A percentile compares a stretch with the other conserved stretches of the same genome.
phyloP scores from a whole-genome alignment of 2,329 filamentous ascomycete genomes.

The Chrysosporium queenslandicum region DNA sequence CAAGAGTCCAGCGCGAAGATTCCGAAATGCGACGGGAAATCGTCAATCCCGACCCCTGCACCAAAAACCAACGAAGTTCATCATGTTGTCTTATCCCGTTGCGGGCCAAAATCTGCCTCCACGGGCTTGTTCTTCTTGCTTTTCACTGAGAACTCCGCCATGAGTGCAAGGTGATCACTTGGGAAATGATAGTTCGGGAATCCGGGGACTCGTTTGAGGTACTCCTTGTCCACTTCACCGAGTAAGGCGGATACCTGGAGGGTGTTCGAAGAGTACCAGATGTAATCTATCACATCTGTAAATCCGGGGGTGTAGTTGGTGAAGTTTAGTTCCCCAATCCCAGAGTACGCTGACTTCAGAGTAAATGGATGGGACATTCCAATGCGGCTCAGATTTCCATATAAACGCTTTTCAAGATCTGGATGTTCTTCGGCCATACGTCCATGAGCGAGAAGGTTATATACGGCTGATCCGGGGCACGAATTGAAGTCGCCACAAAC shows the following conservation, averaged over 20 bases:
- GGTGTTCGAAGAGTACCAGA: constrained; percentile 92
- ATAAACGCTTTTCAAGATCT: constrained; percentile 70
- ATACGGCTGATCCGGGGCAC: constrained; percentile 73
- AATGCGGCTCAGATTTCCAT: constrained; percentile 84
- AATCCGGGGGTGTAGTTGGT: constrained; percentile 98
- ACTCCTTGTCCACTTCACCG: constrained; percentile 74
- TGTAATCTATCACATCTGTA: constrained; percentile 85
- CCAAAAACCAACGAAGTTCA: constrained; percentile 28
- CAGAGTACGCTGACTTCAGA: constrained; percentile 77
- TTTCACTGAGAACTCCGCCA: constrained; percentile 84
- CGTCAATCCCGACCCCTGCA: constrained; percentile 27
- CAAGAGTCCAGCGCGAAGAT: constrained; percentile 24
- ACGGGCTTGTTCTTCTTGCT: constrained; percentile 66
- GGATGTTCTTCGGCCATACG: constrained; percentile 66
- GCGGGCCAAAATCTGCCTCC: constrained; percentile 53
- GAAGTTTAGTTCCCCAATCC: constrained; percentile 77
- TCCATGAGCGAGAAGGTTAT: constrained; percentile 77
- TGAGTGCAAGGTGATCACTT: constrained; percentile 80
- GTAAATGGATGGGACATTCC: constrained; percentile 94
- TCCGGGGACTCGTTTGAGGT: constrained; percentile 75
- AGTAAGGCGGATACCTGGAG: constrained; percentile 75
- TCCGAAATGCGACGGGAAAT: constrained; percentile 31
- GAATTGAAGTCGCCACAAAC: constrained; percentile 97
- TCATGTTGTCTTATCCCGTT: constrained; percentile 26
- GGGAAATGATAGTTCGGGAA: constrained; percentile 95